phyloP scores from a whole-genome alignment of 495 filamentous ascomycete genomes.

The Xylaria curta region DNA sequence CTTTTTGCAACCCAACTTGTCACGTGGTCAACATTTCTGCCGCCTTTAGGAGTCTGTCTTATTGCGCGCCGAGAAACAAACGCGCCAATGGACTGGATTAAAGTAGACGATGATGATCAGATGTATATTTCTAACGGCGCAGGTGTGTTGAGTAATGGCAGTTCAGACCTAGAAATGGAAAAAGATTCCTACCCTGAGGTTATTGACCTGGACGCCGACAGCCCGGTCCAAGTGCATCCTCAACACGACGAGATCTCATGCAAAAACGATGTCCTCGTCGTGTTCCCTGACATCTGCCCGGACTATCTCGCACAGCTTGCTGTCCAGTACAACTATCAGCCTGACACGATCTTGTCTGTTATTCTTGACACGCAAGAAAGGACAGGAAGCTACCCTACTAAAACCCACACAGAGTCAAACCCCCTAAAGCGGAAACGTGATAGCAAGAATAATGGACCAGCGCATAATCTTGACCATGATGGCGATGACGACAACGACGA shows the following conservation, averaged over 20 bases:
- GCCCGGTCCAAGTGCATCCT: background rate
- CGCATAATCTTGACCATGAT: slow-evolving; percentile 12
- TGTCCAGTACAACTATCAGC: slow-evolving; percentile 25
- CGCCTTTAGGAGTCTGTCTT: background rate
- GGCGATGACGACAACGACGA: slow-evolving; percentile 23
- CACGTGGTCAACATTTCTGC: background rate
- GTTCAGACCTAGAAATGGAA: background rate
- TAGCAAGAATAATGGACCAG: background rate
- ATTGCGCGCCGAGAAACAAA: background rate
- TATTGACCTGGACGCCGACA: slow-evolving; percentile 6
- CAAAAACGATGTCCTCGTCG: slow-evolving; percentile 33
- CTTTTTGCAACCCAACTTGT: background rate
- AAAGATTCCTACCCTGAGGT: background rate
- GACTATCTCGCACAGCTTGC: slow-evolving; percentile 35
- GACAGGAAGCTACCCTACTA: slow-evolving; percentile 42
- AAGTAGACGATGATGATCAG: background rate
- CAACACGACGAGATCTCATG: slow-evolving; percentile 23
- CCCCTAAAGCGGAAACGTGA: slow-evolving; percentile 46
- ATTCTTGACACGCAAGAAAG: slow-evolving; percentile 47
- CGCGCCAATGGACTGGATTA: background rate
- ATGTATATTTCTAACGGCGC: background rate
- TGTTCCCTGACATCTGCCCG: slow-evolving; percentile 51
- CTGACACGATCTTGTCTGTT: slow-evolving; percentile 30
- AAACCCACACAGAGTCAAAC: background rate
- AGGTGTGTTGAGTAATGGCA: background rate